Evolutionary conservation across 2,329 filamentous ascomycete genomes (phyloP), one percentile per base, ranked within the genome.

Genomic region (Clathrospora elynae): DNA sequence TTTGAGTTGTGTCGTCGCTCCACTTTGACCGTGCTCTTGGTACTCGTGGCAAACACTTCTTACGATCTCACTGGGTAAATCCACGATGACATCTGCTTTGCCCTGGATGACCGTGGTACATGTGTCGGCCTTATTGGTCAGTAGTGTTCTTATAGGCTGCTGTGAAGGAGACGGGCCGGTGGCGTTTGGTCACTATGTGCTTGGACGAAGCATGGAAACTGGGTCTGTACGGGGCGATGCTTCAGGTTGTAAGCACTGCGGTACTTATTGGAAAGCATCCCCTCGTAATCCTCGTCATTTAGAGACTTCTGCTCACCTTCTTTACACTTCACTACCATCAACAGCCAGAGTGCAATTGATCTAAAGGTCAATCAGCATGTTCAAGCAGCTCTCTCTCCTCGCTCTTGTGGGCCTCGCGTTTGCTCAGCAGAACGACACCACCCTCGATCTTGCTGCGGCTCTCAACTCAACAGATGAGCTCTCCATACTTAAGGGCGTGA

Each of bases 371-470:
- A 30, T 25, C 54, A 61, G 19, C 13, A 75, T 75, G 73, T 62
- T 68, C 59, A 74, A 71, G 55, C 51, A 57, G 18, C 51, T 73
- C 35, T 55, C 64, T 12, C 12, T 73, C 35, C 51, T 68, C 26
- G 67, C 67, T 9, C 64, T 73, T 17, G 62, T 66, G 33, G 50
- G 62, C 34, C 55, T 60, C 35, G 66, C 63, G 19, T 45, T 64
- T 12, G 69, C 68, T 16, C 66, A 71, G 41, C 17, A 13, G 24
- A 26, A 45, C 19, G 34, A 30, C 34, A 55, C 38, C 12, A 38
- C 42, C 20, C 59, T 55, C 13, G 40, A 40, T 18, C 57, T 62
- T 7, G 25, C 45, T 3, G 26, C 55, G 23, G 59, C 57, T n/a
- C 43, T 62, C 33, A 53, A 39, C 29, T 49, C 49, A 1, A 48